Conservation (phyloP, 208 protist species). For the Polymyxa betae region DNA sequence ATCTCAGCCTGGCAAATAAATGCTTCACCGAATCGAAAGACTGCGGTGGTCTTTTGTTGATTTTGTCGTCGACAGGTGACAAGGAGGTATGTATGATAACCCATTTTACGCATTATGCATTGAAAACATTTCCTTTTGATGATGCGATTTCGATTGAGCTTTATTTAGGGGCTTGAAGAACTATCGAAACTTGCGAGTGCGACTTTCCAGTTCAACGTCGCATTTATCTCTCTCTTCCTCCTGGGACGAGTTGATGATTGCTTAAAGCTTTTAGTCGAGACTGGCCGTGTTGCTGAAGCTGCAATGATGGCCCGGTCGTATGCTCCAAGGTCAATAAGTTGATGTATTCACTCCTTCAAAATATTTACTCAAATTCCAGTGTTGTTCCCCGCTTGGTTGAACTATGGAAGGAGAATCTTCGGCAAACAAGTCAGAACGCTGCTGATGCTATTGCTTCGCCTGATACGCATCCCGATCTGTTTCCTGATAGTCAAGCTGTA, state of each 20-base stretch:
- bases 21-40: slow-evolving; percentile 45
- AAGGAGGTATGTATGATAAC: too few relatives aligned
- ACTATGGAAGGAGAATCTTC: slow-evolving; percentile 85
- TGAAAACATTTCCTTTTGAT: not conserved
- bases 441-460: slow-evolving; percentile 87
- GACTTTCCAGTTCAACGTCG: slow-evolving; percentile 55
- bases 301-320: slow-evolving; percentile 94
- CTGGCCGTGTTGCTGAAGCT: slow-evolving; percentile 84
- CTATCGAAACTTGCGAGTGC: slow-evolving; percentile 22
- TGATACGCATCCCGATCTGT: slow-evolving; percentile 89
- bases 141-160: too few relatives aligned
- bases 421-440: slow-evolving; percentile 72
- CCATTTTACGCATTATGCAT: not conserved
- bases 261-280: slow-evolving; percentile 82
- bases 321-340: slow-evolving; percentile 72
- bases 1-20: slow-evolving; percentile 8
- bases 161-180: slow-evolving; percentile 23
- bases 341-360: not conserved
- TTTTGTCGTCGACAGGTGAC: not conserved
- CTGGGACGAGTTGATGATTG: slow-evolving; percentile 78
- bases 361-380: not conserved
- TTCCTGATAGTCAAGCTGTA: too few relatives aligned
- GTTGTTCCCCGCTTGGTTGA: slow-evolving; percentile 77
- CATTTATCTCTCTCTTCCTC: slow-evolving; percentile 88
- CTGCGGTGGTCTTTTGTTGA: not conserved